Evolutionary conservation across 2,329 filamentous ascomycete genomes (phyloP).

Genomic region (Pseudogymnoascus sp.): DNA sequence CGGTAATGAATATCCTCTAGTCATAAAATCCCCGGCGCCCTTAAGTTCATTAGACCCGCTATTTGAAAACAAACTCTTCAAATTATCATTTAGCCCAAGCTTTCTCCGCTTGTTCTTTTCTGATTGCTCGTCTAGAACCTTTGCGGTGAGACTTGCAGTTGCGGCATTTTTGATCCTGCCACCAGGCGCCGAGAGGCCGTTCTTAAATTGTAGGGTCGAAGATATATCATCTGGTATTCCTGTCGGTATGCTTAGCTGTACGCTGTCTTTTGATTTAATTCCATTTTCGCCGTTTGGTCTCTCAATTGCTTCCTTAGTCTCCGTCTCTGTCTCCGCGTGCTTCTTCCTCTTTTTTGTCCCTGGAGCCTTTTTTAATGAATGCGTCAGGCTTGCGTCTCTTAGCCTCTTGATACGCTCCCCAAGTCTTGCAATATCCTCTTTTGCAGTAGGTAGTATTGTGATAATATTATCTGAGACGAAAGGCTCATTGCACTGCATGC

Average conservation of each 20-base stretch:
- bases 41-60: slow-evolving; percentile 36
- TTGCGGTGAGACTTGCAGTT: slow-evolving; percentile 78
- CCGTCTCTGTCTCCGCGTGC: slow-evolving; percentile 40
- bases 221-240: slow-evolving; percentile 22
- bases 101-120: slow-evolving; percentile 73
- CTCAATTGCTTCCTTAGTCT: slow-evolving; percentile 24
- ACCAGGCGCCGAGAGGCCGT: slow-evolving; percentile 28
- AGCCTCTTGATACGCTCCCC: slow-evolving; percentile 61
- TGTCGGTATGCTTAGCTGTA: slow-evolving; percentile 21
- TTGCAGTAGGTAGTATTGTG: slow-evolving; percentile 66
- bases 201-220: slow-evolving; percentile 22
- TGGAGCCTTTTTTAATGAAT: slow-evolving; percentile 76
- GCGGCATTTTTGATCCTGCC: slow-evolving; percentile 78
- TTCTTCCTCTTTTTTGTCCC: slow-evolving; percentile 69
- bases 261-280: slow-evolving; percentile 25
- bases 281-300: slow-evolving; percentile 23
- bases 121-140: slow-evolving; percentile 81
- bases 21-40: slow-evolving; percentile 45
- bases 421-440: slow-evolving; percentile 63
- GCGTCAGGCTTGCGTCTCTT: slow-evolving; percentile 64
- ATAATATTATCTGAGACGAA: slow-evolving; percentile 73
- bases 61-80: slow-evolving; percentile 47
- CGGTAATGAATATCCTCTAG: slow-evolving; percentile 47
- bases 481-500: slow-evolving; percentile 65
- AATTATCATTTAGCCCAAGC: slow-evolving; percentile 48